Evolutionary conservation across 768 basidiomycete genomes (phyloP), one percentile per base, ranked within the genome.

Genomic region (Rhodosporidiobolus odoratus): DNA sequence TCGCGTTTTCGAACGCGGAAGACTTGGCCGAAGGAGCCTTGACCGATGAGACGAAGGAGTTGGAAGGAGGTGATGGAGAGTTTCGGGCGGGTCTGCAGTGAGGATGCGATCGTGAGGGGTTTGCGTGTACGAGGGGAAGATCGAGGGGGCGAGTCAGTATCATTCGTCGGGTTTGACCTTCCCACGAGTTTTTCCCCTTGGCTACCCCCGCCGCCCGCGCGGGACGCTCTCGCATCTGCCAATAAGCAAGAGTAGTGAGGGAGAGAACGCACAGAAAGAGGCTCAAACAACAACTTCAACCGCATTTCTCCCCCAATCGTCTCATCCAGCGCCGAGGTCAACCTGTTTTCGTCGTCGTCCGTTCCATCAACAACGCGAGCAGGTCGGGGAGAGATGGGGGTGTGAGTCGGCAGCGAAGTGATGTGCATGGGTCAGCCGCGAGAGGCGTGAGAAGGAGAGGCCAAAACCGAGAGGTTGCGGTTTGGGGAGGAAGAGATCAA

Each of bases 1-100:
- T 98, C 93, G 78, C 84, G 87, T 82, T 98, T 98, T 69, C 95
- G 90, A 58, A 98, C 95, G 80, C 97, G 94, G 83, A 95, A 97
- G 25, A 98, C 95, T 65, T 91, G 90, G 54, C 74, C 95, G 79
- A 98, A 98, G 0, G 94, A 97, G 2, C 95, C 95, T 54, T 92
- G 87, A 60, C 95, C 95, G 80, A 98, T 97, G 58, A 96, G 88
- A 80, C 96, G 95, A 78, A 98, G 87, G 81, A 97, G 92, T 78
- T 97, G 92, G 76, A 98, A 98, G 78, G 96, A 93, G 77, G 69
- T 58, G 9, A 74, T 65, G 9, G 68, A 67, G 57, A 70, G 68
- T 23, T 70, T 70, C 0, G 73, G 73, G 41, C 73, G 73, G 27
- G 50, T 38, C 73, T 74, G 58, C 0, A 16, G 1, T 41, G 2